Evolutionary conservation across 2,329 filamentous ascomycete genomes (phyloP).

Genomic region (Stagonosporopsis rhizophila): DNA sequence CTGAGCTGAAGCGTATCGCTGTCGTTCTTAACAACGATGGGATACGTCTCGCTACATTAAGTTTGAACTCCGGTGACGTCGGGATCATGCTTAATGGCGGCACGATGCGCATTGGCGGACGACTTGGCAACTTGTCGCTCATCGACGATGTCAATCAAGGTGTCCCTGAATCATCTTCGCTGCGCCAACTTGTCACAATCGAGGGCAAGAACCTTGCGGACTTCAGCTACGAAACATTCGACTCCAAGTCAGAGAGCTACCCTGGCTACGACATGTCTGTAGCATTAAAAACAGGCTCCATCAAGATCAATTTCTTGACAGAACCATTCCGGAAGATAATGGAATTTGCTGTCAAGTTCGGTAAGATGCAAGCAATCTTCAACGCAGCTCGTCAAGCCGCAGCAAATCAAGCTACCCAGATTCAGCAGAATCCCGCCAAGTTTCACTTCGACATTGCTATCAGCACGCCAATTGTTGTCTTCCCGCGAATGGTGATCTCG

Average conservation of each 20-base stretch:
- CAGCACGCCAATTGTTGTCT: constrained; percentile 95
- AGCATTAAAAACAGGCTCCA: constrained; percentile 87
- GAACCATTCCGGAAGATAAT: constrained; percentile 98
- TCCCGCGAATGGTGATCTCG: constrained; percentile 78
- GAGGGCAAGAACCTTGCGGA: constrained; percentile 95
- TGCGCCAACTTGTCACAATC: constrained; percentile 90
- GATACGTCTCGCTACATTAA: constrained; percentile 89
- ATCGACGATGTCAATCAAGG: constrained; percentile 94
- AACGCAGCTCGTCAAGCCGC: constrained; percentile 96
- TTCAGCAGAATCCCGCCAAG: constrained; percentile 87
- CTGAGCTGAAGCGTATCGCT: constrained; percentile 90
- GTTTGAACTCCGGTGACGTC: constrained; percentile 90
- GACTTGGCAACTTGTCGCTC: constrained; percentile 84
- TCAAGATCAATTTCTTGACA: constrained; percentile 96
- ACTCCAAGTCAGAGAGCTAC: constrained; percentile 75
- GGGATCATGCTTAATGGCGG: constrained; percentile 86
- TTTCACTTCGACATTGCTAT: constrained; percentile 94
- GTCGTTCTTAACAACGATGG: constrained; percentile 98
- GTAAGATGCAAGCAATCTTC: constrained; percentile 99
- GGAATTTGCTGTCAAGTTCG: constrained; percentile 97
- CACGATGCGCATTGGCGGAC: constrained; percentile 85
- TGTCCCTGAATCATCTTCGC: constrained; percentile 77
- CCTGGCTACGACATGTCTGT: constrained; percentile 95
- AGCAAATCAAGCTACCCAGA: constrained; percentile 88
- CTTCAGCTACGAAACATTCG: constrained; percentile 97